Conservation (phyloP, 495 filamentous ascomycete genomes). For the Talaromyces trachyspermus region DNA sequence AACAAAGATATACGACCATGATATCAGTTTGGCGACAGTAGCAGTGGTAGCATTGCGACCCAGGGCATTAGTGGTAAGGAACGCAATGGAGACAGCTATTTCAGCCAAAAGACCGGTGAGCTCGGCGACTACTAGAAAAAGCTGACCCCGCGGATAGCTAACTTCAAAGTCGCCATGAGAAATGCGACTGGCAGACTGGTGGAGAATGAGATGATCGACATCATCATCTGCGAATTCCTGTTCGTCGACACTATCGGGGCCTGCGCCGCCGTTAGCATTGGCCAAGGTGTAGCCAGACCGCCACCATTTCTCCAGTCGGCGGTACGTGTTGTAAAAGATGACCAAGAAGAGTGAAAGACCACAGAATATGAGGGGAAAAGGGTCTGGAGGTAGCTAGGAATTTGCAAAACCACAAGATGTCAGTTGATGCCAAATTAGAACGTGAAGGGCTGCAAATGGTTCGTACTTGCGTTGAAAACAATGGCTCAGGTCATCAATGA, state of each 20-base stretch:
- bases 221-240: conserved; percentile 60
- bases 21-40: conserved; percentile 54
- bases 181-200: conserved; percentile 52
- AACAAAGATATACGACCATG: conserved; percentile 76
- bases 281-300: conserved; percentile 15
- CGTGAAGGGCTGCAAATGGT: background rate
- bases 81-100: conserved; percentile 56
- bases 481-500: conserved; percentile 73
- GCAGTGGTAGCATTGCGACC: conserved; percentile 51
- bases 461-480: conserved; percentile 89
- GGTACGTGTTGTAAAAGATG: conserved; percentile 34
- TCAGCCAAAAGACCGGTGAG: conserved; percentile 63
- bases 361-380: conserved; percentile 70
- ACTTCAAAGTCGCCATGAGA: conserved; percentile 64
- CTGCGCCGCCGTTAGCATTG: conserved; percentile 35
- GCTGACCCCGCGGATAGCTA: conserved; percentile 68
- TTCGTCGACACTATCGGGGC: conserved; percentile 38
- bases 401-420: conserved; percentile 3
- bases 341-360: conserved; percentile 64
- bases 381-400: conserved; percentile 72
- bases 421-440: conserved; percentile 10
- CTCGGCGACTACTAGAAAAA: conserved; percentile 62
- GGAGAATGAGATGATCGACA: conserved; percentile 56
- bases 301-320: conserved; percentile 24
- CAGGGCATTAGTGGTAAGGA: conserved; percentile 48